Percentiles rank a stretch among this genome's conserved stretches.
phyloP scores from a whole-genome alignment of 2,329 filamentous ascomycete genomes.

The Periconia digitata region DNA sequence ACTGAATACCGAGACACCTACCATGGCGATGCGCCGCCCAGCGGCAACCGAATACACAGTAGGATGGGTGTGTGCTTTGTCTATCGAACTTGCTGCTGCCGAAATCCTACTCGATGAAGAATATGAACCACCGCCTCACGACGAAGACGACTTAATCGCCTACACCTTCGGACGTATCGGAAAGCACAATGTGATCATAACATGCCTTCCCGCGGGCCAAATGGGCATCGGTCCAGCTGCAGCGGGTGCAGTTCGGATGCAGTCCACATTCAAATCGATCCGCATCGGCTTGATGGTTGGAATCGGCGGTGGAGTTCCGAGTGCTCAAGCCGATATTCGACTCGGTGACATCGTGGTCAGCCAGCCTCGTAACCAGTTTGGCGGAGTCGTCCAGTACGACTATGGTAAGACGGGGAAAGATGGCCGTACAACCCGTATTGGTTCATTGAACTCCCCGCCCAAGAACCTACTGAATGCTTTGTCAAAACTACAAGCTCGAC shows the following conservation, averaged over 20 bases:
- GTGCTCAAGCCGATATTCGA: not conserved
- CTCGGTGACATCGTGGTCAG: constrained; percentile 2
- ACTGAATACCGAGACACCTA: not conserved
- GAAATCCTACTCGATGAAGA: constrained; percentile 28
- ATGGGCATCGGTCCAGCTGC: constrained; percentile 26
- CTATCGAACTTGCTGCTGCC: constrained; percentile 31
- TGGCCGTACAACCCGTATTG: not conserved
- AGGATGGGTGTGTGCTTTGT: constrained; percentile 37
- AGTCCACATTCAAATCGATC: not conserved
- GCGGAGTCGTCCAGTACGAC: constrained; percentile 6
- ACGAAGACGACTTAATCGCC: constrained; percentile 22
- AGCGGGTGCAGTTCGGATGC: not conserved
- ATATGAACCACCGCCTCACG: constrained; percentile 20
- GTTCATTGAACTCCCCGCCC: constrained; percentile 2
- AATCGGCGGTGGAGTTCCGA: constrained; percentile 1
- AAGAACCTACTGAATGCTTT: not conserved
- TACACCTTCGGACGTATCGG: constrained; percentile 3
- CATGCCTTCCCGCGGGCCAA: constrained; percentile 12
- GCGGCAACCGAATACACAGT: constrained; percentile 23
- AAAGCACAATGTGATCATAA: not conserved
- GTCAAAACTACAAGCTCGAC: not conserved
- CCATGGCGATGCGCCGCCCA: not conserved
- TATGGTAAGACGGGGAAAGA: constrained; percentile 1
- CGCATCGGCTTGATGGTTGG: constrained; percentile 2
- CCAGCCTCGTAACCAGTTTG: not conserved